Base-by-base conservation (phyloP, 139 green algal genomes). In the Chlamydomonas schloesseri region DNA sequence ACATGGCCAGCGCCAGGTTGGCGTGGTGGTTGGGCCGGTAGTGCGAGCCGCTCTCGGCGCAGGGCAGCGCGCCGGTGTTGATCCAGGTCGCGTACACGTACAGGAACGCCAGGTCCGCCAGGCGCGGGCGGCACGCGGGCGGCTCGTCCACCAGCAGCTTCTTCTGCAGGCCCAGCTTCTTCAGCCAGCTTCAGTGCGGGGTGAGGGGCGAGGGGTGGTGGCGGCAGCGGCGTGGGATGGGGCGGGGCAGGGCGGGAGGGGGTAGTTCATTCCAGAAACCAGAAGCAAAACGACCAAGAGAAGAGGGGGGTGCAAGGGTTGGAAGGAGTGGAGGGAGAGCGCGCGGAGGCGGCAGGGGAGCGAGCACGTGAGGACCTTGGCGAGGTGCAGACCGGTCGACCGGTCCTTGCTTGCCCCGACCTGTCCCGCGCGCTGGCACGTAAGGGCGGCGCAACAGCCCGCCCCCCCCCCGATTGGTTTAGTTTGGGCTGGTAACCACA, bases 21-120 rank as follows among this genome's bases (percentile, higher is more conserved):
- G 98, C 97, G 86, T 99, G 98, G 74, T 94, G 92, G 91, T 99
- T 99, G 69, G 98, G 98, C 11, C 98, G 89, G 89, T 96, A 93
- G 93, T 99, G 98, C 31, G 95, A 93, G 31, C 98, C 98, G 31
- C 93, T 93, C 91, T 99, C 98, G 18, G 95, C 96, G 85, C 98
- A 99, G 10, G 82, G 31, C 50, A 99, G 94, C 21, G 96, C 94
- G 21, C 98, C 98, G 8, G 93, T 97, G 89, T 89, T 95, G 72
- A 99, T 93, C 96, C 96, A 99, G 71, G 96, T 95, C 81, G 96
- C 67, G 81, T 96, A 94, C 42, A 93, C 85, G 73, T 92, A 93
- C 47, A 81, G 55, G 6, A 75, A 71, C 10, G 89, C 84, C 67
- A 93, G 37, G 14, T 88, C 79, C 15, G 96, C 91, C 50, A 94